phyloP scores from a whole-genome alignment of 202 grass and related monocot genomes.

The Zizania palustris region DNA sequence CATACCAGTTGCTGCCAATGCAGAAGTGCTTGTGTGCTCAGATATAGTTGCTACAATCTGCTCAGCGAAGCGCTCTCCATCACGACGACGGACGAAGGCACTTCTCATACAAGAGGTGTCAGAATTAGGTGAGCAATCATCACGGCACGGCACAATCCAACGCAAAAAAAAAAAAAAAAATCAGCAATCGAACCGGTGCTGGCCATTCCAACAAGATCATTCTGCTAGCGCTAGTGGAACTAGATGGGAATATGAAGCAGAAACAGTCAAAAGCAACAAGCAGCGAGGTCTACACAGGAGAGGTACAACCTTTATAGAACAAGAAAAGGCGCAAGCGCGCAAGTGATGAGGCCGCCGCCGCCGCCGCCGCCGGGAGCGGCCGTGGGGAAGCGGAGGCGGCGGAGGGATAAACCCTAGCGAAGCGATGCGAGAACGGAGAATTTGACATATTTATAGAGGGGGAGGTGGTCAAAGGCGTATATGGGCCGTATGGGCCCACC shows the following conservation, averaged over 20 bases:
- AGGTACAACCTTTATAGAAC: neutral
- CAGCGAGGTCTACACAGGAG: neutral
- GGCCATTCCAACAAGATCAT: neutral
- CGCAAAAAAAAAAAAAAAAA: neutral
- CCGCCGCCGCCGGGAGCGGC: neutral
- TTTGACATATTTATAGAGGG: neutral
- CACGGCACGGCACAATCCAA: conserved; percentile 11
- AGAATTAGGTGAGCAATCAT: conserved; percentile 40
- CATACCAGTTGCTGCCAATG: neutral
- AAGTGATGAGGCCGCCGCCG: neutral
- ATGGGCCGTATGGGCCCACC: neutral
- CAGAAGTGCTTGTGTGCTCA: neutral
- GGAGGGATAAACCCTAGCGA: conserved; percentile 7
- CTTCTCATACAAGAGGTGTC: conserved; percentile 59
- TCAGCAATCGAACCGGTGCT: neutral
- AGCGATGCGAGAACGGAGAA: neutral
- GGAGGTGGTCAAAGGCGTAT: neutral
- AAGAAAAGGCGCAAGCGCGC: neutral
- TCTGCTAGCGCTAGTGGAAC: no score
- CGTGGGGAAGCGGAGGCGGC: neutral
- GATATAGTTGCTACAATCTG: conserved; percentile 32
- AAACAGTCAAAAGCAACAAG: neutral
- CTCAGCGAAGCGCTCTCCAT: conserved; percentile 34
- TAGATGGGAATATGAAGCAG: neutral
- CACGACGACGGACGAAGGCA: neutral